phyloP scores from a whole-genome alignment of 805 yeast genomes.

The Candida lessepsii region DNA sequence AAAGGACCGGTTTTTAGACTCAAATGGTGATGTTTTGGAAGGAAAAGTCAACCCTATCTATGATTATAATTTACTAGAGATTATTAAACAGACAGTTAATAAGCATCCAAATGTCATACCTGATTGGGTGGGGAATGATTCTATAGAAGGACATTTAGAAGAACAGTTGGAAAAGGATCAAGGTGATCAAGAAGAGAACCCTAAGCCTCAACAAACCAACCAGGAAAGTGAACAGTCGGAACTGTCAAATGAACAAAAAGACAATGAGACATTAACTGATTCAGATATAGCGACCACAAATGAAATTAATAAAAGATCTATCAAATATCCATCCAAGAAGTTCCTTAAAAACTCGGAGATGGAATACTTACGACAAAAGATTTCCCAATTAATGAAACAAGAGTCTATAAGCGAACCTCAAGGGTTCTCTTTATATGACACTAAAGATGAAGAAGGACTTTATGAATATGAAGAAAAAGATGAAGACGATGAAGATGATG shows the following conservation, averaged over 20 bases:
- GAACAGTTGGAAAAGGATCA: background rate
- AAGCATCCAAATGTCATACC: constrained; percentile 9
- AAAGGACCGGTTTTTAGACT: background rate
- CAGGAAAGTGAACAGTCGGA: too few species aligned
- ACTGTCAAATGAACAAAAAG: background rate
- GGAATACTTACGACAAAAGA: constrained; percentile 26
- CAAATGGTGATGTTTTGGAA: constrained; percentile 5
- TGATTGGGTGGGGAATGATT: constrained; percentile 1
- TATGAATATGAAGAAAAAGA: constrained; percentile 26
- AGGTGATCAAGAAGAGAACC: background rate
- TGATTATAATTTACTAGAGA: constrained; percentile 29
- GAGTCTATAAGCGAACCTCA: constrained; percentile 8
- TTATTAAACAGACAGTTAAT: constrained; percentile 24
- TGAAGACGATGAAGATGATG: constrained; percentile 16
- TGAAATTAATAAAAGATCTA: constrained; percentile 2
- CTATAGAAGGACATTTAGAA: background rate
- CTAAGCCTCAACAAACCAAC: too few species aligned
- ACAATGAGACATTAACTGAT: background rate
- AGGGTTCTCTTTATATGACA: constrained; percentile 35
- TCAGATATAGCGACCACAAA: background rate
- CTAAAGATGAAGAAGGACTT: constrained; percentile 40
- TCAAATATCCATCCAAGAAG: constrained; percentile 9
- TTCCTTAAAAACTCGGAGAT: constrained; percentile 21
- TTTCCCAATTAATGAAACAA: constrained; percentile 23
- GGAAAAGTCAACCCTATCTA: constrained; percentile 14